phyloP scores from a whole-genome alignment of 2,329 filamentous ascomycete genomes.

The Exserohilum rostratum region DNA sequence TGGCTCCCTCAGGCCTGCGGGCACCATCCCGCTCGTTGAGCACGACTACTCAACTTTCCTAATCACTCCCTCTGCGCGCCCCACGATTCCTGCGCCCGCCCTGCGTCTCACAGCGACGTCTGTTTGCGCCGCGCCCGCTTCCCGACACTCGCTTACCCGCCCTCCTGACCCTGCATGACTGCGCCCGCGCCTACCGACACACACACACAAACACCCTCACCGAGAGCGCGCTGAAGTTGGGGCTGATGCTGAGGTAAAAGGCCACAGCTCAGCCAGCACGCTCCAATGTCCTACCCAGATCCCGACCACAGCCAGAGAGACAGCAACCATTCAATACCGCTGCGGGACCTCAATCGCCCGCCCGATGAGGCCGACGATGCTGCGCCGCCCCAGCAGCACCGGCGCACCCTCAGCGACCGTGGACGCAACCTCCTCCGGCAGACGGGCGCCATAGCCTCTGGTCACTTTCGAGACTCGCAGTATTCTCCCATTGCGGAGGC shows the following conservation, averaged over 20 bases:
- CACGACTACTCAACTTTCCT: conserved; percentile 7
- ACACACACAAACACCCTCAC: neutral
- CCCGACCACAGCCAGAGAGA: conserved; percentile 55
- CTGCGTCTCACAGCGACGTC: neutral
- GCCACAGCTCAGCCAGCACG: conserved; percentile 33
- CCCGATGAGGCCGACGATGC: conserved; percentile 42
- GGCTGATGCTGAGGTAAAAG: conserved; percentile 38
- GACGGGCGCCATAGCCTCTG: conserved; percentile 50
- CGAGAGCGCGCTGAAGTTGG: conserved; percentile 31
- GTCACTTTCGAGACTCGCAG: conserved; percentile 48
- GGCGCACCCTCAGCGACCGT: conserved; percentile 57
- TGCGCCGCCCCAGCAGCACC: conserved; percentile 35
- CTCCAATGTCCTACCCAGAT: conserved; percentile 58
- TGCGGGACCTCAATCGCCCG: conserved; percentile 61
- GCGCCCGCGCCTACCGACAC: conserved; percentile 24
- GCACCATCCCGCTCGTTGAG: conserved; percentile 15
- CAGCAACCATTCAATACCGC: conserved; percentile 69
- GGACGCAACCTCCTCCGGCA: conserved; percentile 55
- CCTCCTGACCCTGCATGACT: conserved; percentile 20
- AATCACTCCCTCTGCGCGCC: conserved; percentile 11
- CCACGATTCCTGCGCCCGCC: conserved; percentile 3
- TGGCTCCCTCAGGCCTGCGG: conserved; percentile 5
- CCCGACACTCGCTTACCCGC: conserved; percentile 14
- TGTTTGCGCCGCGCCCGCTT: neutral
- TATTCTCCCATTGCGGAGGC: conserved; percentile 62